phyloP scores from a whole-genome alignment of 2,329 filamentous ascomycete genomes.

The Xylaria sp. region DNA sequence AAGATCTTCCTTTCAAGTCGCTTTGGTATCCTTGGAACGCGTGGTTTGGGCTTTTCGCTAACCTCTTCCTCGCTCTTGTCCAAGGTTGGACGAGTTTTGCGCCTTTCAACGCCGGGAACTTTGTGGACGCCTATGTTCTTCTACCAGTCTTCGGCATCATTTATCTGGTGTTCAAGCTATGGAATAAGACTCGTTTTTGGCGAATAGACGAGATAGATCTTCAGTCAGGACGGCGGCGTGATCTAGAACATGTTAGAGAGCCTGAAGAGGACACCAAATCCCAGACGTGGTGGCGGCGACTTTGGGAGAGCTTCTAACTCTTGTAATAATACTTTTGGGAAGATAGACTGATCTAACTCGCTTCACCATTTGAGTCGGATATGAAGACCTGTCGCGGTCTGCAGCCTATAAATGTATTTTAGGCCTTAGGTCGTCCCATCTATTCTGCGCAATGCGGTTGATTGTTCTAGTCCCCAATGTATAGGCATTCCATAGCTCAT shows the following conservation, averaged over 20 bases:
- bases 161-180: constrained; percentile 64
- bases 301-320: constrained; percentile 55
- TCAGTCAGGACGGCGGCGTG: constrained; percentile 63
- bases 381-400: constrained; percentile 15
- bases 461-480: constrained; percentile 1
- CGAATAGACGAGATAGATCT: constrained; percentile 64
- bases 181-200: constrained; percentile 64
- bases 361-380: not conserved
- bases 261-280: constrained; percentile 44
- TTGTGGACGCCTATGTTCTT: constrained; percentile 72
- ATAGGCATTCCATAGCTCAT: not conserved
- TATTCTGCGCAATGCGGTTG: not conserved
- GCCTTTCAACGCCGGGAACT: constrained; percentile 67
- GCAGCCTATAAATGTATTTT: not conserved
- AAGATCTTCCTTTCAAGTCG: constrained; percentile 66
- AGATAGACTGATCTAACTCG: not conserved
- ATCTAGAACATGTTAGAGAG: constrained; percentile 60
- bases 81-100: constrained; percentile 70
- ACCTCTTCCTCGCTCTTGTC: constrained; percentile 68
- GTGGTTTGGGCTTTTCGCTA: constrained; percentile 67
- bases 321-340: not conserved
- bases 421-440: not conserved
- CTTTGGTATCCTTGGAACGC: constrained; percentile 67
- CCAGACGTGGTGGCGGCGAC: constrained; percentile 56
- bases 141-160: constrained; percentile 69